Conservation (phyloP, 345 rosid genomes). For the Eucalyptus cloeziana region DNA sequence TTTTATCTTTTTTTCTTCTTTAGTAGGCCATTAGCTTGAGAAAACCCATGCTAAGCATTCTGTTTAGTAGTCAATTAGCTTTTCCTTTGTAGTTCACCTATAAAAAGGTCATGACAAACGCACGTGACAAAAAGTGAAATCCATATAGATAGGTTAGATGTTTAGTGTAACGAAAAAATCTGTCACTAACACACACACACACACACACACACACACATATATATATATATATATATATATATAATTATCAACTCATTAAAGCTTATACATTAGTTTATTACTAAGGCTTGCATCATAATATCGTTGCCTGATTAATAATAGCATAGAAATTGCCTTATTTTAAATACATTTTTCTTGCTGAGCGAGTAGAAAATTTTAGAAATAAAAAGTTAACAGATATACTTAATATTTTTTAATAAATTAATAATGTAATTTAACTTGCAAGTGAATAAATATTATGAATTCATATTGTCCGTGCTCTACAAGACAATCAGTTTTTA, state of each 20-base stretch:
- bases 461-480: background rate
- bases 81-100: no score
- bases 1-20: background rate
- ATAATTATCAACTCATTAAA: background rate
- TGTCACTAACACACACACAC: background rate
- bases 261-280: background rate
- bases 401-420: background rate
- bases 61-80: no score
- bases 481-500: no score
- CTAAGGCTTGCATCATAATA: background rate
- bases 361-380: background rate
- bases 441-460: background rate
- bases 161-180: background rate
- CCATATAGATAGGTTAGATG: background rate
- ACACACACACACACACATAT: no score
- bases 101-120: no score
- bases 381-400: background rate
- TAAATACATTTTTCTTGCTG: background rate
- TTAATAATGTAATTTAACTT: background rate
- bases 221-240: no score
- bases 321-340: background rate
- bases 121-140: background rate
- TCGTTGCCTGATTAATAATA: background rate
- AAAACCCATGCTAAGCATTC: no score
- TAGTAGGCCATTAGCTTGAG: no score